Conservation (phyloP, 176 grass and related monocot genomes). For the Phragmites australis region DNA sequence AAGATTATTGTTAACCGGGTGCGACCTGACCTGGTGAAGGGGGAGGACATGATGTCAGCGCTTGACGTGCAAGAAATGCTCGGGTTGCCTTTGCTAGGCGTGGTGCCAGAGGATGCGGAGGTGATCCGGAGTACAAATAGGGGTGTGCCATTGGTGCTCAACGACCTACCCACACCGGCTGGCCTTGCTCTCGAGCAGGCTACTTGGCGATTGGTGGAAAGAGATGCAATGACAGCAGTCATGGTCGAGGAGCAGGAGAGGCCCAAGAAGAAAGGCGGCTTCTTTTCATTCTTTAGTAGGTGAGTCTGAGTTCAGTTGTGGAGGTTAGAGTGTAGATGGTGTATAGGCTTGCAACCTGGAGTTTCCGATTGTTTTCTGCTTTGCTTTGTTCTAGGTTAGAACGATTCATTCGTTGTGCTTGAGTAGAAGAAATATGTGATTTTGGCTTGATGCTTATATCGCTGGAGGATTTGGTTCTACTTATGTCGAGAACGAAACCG, state of each 20-base stretch:
- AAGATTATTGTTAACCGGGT: constrained; percentile 92
- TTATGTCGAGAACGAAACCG: neutral
- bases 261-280: constrained; percentile 64
- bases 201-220: constrained; percentile 79
- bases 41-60: constrained; percentile 97
- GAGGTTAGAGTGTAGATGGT: neutral
- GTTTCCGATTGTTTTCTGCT: neutral
- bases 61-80: constrained; percentile 97
- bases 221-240: constrained; percentile 82
- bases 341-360: constrained; percentile 35
- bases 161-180: constrained; percentile 59
- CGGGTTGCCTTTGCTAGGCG: constrained; percentile 73
- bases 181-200: constrained; percentile 92
- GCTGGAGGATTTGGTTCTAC: neutral
- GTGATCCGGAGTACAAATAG: constrained; percentile 86
- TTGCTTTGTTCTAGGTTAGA: constrained; percentile 39
- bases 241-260: constrained; percentile 79
- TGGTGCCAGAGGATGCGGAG: constrained; percentile 81
- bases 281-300: constrained; percentile 71
- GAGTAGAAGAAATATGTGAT: constrained; percentile 15
- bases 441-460: neutral
- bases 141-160: constrained; percentile 75
- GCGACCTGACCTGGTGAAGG: constrained; percentile 69
- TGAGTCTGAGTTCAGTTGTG: constrained; percentile 3
- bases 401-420: constrained; percentile 30